Evolutionary conservation across 2,329 filamentous ascomycete species (phyloP).

Genomic region (Rutstroemia sp.): DNA sequence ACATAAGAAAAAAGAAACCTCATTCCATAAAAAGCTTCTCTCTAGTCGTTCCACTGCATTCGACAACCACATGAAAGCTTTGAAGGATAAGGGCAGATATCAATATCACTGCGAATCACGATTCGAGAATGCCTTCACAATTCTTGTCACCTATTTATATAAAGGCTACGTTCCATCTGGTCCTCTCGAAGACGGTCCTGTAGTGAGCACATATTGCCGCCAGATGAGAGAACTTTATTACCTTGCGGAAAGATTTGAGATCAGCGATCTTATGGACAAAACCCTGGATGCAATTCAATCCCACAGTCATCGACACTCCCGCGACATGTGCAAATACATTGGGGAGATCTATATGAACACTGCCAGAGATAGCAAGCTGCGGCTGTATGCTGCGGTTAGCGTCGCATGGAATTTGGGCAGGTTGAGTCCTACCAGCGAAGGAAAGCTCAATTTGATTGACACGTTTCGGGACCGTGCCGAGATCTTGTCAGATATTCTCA

Average conservation of each 20-base stretch:
- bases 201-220: background rate
- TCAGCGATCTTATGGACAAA: slow-evolving; percentile 8
- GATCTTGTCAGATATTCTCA: slow-evolving; percentile 3
- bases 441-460: background rate
- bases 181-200: background rate
- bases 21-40: slow-evolving; percentile 8
- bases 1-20: slow-evolving; percentile 2
- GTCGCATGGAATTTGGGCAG: slow-evolving; percentile 2
- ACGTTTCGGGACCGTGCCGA: background rate
- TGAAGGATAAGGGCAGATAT: slow-evolving; percentile 6
- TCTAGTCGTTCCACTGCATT: slow-evolving; percentile 7
- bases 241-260: slow-evolving; percentile 6
- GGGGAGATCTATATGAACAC: slow-evolving; percentile 4
- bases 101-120: slow-evolving; percentile 5
- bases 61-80: slow-evolving; percentile 1
- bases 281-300: slow-evolving; percentile 5
- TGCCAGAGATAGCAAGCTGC: background rate
- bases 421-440: background rate
- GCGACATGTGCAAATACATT: background rate
- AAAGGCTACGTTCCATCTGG: slow-evolving; percentile 5
- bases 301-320: background rate
- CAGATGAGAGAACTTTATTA: slow-evolving; percentile 6
- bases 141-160: slow-evolving; percentile 6
- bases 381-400: background rate
- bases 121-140: slow-evolving; percentile 5